Base-by-base conservation (phyloP, 139 green algal species). In the Micromonas commoda region DNA sequence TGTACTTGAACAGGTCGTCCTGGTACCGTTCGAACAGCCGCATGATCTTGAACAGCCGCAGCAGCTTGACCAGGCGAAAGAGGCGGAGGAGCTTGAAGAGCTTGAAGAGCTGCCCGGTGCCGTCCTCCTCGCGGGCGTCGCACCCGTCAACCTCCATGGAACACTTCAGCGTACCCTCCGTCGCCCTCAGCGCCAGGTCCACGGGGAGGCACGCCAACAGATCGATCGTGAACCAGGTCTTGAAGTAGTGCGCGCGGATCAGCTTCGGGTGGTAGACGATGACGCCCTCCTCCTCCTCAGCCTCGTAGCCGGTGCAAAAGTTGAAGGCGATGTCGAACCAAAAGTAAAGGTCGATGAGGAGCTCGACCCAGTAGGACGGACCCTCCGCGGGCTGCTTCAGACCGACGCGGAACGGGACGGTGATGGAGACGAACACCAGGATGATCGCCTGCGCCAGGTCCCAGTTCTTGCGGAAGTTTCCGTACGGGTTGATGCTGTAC, bases 311-410 rank as follows among this genome's bases (percentile, higher is more conserved):
- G 45, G 72, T 78, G 26, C 32, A 9, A 26, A 78, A 78, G 72
- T 78, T 78, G 24, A 78, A 29, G 33, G 24, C 24, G n/a, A 78
- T 39, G 72, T 78, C 72, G 45, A 78, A 39, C 23, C 24, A 39
- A 31, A 78, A 78, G 72, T 78, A 78, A 19, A 72, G 13, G 26
- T 78, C 39, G 26, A 78, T 73, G 72, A 72, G 52, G 51, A 78
- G n/a, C 35, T 76, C 68, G 23, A 57, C 24, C 16, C 65, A n/a
- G 31, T n/a, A 71, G 16, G 16, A 39, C 26, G 21, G 21, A 24
- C 64, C 64, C 26, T 71, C 26, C 16, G 64, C 64, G 26, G 20
- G 16, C 16, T 34, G 20, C 20, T 20, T 71, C 21, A 71, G 26
- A 23, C 64, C 64, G 20, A 71, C 23, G 23, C 64, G 64, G 26